These are phyloP conservation scores for Beverwykella pulmonaria DNA, from an alignment of 495 filamentous ascomycete species.

Conservation along the genomic window DNA sequence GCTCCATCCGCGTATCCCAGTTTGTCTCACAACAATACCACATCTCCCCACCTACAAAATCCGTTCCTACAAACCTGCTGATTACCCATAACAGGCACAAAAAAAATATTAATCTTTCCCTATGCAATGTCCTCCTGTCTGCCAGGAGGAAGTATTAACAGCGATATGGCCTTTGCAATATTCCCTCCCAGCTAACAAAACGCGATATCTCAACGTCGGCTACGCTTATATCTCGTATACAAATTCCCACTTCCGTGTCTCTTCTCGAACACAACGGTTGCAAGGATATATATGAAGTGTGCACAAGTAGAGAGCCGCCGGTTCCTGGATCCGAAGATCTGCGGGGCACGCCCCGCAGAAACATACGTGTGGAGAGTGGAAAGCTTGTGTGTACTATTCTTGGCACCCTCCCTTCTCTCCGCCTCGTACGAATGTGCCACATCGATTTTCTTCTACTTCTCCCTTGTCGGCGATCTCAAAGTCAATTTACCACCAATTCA, in stretches of 20 bases:
- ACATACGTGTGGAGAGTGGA: neutral
- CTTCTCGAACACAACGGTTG: neutral
- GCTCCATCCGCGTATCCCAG: neutral
- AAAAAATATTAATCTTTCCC: no score
- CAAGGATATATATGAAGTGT: neutral
- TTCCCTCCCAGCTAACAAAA: no score
- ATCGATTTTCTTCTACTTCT: neutral
- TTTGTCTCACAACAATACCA: neutral
- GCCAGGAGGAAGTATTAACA: no score
- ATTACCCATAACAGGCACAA: no score
- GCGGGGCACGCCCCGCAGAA: neutral
- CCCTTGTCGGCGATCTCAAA: neutral
- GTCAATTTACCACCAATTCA: neutral
- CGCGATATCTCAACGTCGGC: no score
- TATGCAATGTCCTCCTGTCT: no score
- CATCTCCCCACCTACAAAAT: neutral
- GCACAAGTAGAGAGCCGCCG: neutral
- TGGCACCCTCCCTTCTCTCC: neutral
- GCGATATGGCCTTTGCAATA: no score
- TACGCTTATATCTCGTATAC: no score
- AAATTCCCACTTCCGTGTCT: neutral
- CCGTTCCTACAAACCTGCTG: no score
- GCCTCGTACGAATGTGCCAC: neutral
- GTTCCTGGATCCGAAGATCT: neutral
- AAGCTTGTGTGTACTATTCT: slow-evolving; percentile 22